Evolutionary conservation across 768 basidiomycete species (phyloP).

Genomic region (Pleurotus tuber-regium): DNA sequence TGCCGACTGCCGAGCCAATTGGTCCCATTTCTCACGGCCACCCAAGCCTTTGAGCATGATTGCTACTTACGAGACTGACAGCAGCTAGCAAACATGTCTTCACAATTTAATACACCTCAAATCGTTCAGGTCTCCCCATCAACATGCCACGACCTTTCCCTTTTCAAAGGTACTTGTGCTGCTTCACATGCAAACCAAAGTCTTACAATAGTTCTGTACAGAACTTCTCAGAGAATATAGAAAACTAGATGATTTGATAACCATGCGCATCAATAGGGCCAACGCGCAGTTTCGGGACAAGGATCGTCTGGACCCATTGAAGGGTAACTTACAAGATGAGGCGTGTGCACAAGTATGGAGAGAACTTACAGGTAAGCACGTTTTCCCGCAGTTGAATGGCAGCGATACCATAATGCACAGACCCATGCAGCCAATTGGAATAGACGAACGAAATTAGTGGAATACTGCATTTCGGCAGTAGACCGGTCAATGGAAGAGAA

Average conservation of each 20-base stretch:
- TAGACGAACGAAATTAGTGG: conserved; percentile 67
- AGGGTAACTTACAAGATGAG: conserved; percentile 63
- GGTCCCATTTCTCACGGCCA: no score
- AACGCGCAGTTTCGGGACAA: conserved; percentile 73
- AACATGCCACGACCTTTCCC: conserved; percentile 71
- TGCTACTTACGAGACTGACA: no score
- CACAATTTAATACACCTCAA: conserved; percentile 52
- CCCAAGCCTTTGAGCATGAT: no score
- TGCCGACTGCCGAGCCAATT: no score
- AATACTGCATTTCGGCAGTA: conserved; percentile 72
- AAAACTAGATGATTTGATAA: conserved; percentile 74
- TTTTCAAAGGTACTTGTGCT: conserved; percentile 80
- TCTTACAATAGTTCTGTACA: no score
- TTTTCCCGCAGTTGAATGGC: conserved; percentile 15
- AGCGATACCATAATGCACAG: conserved; percentile 17
- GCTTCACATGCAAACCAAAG: no score
- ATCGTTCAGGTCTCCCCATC: conserved; percentile 69
- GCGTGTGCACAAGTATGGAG: conserved; percentile 77
- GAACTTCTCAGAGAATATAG: conserved; percentile 83
- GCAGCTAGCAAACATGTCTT: no score
- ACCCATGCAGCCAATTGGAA: conserved; percentile 58
- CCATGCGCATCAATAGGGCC: conserved; percentile 79
- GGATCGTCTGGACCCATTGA: conserved; percentile 46
- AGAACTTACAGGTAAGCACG: conserved; percentile 67
- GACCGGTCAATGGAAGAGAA: conserved; percentile 63